A percentile compares a stretch with the other conserved stretches of the same genome.
Conservation (phyloP, 805 yeast species). For the Candida coquimbonensis region DNA sequence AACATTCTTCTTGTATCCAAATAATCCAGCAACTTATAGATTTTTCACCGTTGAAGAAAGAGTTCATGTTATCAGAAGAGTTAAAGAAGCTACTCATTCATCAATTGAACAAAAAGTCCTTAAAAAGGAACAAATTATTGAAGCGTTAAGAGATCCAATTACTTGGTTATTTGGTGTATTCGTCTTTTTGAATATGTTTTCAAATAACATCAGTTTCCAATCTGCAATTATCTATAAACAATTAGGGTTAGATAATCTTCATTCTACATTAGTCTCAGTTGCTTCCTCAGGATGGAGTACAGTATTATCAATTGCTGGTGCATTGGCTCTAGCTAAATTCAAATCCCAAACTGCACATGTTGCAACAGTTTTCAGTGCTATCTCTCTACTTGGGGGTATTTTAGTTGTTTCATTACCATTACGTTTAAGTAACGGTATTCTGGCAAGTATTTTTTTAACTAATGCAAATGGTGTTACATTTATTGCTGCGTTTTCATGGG, state of each 20-base stretch:
- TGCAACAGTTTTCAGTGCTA: constrained; percentile 13
- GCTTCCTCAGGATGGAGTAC: constrained; percentile 26
- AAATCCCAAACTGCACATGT: constrained; percentile 22
- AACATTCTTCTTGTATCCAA: constrained; percentile 35
- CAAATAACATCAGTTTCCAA: constrained; percentile 35
- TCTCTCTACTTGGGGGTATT: constrained; percentile 22
- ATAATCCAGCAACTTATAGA: constrained; percentile 39
- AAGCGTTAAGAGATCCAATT: constrained; percentile 37
- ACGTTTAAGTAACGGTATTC: constrained; percentile 25
- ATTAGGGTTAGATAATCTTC: constrained; percentile 27
- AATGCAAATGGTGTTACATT: constrained; percentile 24
- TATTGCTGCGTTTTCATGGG: constrained; percentile 17
- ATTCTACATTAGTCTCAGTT: constrained; percentile 41
- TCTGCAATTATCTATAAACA: constrained; percentile 23
- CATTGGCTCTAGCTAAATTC: neutral
- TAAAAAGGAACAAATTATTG: constrained; percentile 35
- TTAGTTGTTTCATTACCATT: constrained; percentile 34
- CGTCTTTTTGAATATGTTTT: constrained; percentile 35
- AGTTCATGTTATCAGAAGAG: constrained; percentile 40
- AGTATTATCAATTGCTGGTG: constrained; percentile 14
- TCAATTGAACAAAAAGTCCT: constrained; percentile 38
- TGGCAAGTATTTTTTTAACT: constrained; percentile 25
- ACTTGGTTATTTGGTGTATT: constrained; percentile 26
- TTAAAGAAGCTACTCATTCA: constrained; percentile 29
- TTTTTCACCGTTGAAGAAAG: constrained; percentile 38